These are phyloP conservation scores for Perkinsela sp. DNA, from an alignment of 208 protist species.

Conservation along the genomic window DNA sequence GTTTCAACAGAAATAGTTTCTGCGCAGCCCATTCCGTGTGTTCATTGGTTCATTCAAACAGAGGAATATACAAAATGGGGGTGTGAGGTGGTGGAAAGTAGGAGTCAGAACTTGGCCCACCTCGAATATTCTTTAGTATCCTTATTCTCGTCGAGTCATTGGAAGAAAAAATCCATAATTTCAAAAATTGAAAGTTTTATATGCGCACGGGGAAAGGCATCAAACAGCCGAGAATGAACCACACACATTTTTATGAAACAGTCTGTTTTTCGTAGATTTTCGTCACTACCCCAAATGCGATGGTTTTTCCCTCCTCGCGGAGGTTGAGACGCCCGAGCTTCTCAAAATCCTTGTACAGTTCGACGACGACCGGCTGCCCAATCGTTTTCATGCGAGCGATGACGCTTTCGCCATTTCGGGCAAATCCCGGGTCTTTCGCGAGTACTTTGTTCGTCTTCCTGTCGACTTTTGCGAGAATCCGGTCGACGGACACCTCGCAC, in stretches of 20 bases:
- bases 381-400: slow-evolving; percentile 59
- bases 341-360: slow-evolving; percentile 69
- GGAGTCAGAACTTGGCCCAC: too few relatives aligned
- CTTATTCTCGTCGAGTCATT: too few relatives aligned
- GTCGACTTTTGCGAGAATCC: slow-evolving; percentile 63
- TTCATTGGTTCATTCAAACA: too few relatives aligned
- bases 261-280: slow-evolving; percentile 29
- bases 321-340: slow-evolving; percentile 84
- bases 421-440: slow-evolving; percentile 68
- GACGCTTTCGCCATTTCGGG: slow-evolving; percentile 63
- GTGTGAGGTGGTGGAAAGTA: too few relatives aligned
- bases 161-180: too few relatives aligned
- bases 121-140: too few relatives aligned
- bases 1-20: neutral
- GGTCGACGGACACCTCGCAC: slow-evolving; percentile 65
- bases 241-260: too few relatives aligned
- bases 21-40: neutral
- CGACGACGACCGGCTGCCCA: slow-evolving; percentile 48
- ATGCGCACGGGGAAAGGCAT: too few relatives aligned
- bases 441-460: slow-evolving; percentile 59
- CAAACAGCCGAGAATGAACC: too few relatives aligned
- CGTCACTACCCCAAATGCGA: slow-evolving; percentile 56
- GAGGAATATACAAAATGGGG: too few relatives aligned
- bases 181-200: too few relatives aligned
- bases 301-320: slow-evolving; percentile 70